Percentiles rank a stretch among this genome's conserved stretches.
These are phyloP conservation scores for Patellaria atrata DNA, from an alignment of 495 filamentous ascomycete species.

Conservation along the genomic window DNA sequence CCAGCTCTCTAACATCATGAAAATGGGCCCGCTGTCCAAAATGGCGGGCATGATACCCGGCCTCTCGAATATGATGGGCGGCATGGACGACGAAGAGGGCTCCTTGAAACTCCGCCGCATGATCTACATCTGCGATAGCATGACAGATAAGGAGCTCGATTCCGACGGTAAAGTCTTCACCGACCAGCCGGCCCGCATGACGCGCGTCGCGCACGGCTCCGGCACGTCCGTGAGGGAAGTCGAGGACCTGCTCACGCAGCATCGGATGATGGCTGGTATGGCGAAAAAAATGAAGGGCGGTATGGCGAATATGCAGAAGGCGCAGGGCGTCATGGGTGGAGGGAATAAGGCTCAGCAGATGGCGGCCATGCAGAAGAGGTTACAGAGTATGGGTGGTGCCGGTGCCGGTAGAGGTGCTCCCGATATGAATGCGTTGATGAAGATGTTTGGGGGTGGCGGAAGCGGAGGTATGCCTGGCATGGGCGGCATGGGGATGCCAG, in stretches of 20 bases:
- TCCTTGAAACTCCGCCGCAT: conserved; percentile 85
- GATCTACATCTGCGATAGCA: conserved; percentile 97
- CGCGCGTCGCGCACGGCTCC: conserved; percentile 73
- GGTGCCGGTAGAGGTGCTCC: conserved; percentile 34
- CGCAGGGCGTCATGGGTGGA: conserved; percentile 80
- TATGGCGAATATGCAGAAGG: conserved; percentile 91
- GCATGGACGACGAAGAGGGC: conserved; percentile 94
- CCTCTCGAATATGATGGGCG: conserved; percentile 77
- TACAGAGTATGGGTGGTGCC: conserved; percentile 79
- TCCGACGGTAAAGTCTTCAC: conserved; percentile 88
- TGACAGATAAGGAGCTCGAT: conserved; percentile 91
- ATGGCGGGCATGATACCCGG: conserved; percentile 99
- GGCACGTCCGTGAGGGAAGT: conserved; percentile 90
- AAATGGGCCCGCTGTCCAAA: conserved; percentile 95
- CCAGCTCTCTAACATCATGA: conserved; percentile 96
- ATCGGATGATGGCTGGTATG: conserved; percentile 98
- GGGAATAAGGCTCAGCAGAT: conserved; percentile 82
- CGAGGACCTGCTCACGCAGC: conserved; percentile 93
- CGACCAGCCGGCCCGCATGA: conserved; percentile 88
- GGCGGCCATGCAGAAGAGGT: conserved; percentile 91
- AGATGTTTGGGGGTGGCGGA: conserved; percentile 53
- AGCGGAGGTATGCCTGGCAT: conserved; percentile 41
- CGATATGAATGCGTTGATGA: conserved; percentile 73
- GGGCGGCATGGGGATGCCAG: conserved; percentile 57
- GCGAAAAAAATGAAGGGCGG: conserved; percentile 96